Conservation (phyloP, 225 moss, liverwort and hornwort species). For the Antitrichia curtipendula region DNA sequence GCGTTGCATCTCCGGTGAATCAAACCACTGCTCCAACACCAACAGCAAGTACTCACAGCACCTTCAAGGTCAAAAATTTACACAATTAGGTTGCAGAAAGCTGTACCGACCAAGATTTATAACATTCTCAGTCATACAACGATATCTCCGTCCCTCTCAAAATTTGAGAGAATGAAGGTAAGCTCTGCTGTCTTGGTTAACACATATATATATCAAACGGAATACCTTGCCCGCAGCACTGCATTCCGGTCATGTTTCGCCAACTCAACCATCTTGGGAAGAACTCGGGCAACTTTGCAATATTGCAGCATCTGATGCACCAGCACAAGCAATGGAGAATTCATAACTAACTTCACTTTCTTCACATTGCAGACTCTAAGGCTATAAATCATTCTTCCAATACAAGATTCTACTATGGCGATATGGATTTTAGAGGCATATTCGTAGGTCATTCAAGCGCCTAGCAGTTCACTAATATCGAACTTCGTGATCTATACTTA, state of each 20-base stretch:
- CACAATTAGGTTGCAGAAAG: slow-evolving; percentile 7
- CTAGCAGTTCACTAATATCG: neutral
- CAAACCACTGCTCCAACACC: slow-evolving; percentile 90
- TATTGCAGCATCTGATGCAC: slow-evolving; percentile 58
- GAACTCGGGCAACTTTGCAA: slow-evolving; percentile 78
- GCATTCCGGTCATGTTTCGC: slow-evolving; percentile 96
- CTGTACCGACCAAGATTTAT: neutral
- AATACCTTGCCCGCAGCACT: slow-evolving; percentile 78
- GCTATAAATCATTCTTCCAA: neutral
- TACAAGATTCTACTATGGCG: neutral
- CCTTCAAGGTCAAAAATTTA: slow-evolving; percentile 33
- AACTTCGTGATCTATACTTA: neutral
- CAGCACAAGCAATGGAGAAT: neutral
- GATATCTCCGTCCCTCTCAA: neutral
- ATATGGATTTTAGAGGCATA: neutral
- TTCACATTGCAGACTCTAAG: neutral
- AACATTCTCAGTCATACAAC: neutral
- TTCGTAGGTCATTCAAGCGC: neutral
- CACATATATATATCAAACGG: neutral
- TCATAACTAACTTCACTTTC: neutral
- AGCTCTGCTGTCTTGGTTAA: neutral
- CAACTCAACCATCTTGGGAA: slow-evolving; percentile 77
- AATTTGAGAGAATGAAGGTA: neutral
- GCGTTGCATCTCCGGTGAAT: slow-evolving; percentile 88
- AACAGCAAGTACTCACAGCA: slow-evolving; percentile 96